A percentile compares a stretch with the other conserved stretches of the same genome.
These are phyloP conservation scores for Effrenium voratum DNA, from an alignment of 73 alveolate species.

Conservation along the genomic window DNA sequence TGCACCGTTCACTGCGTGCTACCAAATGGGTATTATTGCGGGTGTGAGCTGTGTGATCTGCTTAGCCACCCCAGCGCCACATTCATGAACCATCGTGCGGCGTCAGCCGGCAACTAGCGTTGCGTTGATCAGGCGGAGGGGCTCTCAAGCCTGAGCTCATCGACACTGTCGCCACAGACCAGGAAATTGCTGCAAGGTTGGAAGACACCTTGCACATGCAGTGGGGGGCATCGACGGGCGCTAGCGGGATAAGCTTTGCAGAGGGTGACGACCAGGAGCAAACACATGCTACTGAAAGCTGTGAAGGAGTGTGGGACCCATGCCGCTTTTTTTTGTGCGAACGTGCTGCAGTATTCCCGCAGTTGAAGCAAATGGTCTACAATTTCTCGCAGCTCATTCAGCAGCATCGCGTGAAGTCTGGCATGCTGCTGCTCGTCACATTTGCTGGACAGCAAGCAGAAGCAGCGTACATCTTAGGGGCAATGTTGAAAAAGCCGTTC, in stretches of 20 bases:
- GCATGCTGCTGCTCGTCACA: neutral
- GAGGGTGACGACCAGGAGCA: neutral
- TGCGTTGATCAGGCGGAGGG: slow-evolving; percentile 30
- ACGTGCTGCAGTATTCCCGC: neutral
- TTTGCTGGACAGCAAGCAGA: neutral
- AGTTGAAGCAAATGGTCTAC: neutral
- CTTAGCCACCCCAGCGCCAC: too few relatives aligned
- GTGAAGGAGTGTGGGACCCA: neutral
- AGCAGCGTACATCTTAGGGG: neutral
- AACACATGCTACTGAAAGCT: too few relatives aligned
- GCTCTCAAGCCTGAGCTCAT: neutral
- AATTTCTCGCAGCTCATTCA: neutral
- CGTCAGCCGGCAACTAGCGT: too few relatives aligned
- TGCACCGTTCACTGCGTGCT: too few relatives aligned
- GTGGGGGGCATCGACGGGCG: neutral
- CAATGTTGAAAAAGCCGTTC: neutral
- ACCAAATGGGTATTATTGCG: too few relatives aligned
- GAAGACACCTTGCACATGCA: neutral
- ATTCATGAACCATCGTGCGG: too few relatives aligned
- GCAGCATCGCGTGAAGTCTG: neutral
- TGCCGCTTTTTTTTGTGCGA: neutral
- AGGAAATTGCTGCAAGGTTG: neutral
- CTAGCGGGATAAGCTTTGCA: too few relatives aligned
- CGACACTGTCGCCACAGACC: neutral
- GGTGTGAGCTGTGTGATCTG: too few relatives aligned